phyloP scores from a whole-genome alignment of 257 asterid species.

The Catharanthus roseus region DNA sequence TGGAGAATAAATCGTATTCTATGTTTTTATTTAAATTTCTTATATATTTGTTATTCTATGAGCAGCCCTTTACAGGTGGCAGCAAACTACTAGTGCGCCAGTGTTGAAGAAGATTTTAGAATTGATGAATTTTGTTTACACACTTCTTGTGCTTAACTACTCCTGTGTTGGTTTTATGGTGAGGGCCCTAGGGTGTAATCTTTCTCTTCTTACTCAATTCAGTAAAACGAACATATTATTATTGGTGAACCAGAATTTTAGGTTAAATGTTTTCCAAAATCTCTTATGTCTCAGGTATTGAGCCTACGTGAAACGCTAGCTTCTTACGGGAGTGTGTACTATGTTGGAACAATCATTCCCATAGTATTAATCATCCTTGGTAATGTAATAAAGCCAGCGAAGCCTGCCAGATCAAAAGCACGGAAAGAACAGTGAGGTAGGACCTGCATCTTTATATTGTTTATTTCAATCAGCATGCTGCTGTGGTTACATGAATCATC shows the following conservation, averaged over 20 bases:
- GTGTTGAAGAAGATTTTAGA: constrained; percentile 41
- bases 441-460: constrained; percentile 16
- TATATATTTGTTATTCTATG: constrained; percentile 22
- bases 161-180: constrained; percentile 93
- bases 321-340: constrained; percentile 81
- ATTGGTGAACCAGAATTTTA: neutral
- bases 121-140: constrained; percentile 61
- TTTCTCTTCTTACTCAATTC: constrained; percentile 4
- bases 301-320: constrained; percentile 71
- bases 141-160: constrained; percentile 71
- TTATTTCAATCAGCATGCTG: neutral
- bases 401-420: constrained; percentile 58
- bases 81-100: constrained; percentile 54
- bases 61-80: constrained; percentile 72
- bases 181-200: constrained; percentile 12
- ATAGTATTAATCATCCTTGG: constrained; percentile 55
- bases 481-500: neutral
- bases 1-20: neutral
- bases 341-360: constrained; percentile 73
- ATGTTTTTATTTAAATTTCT: constrained; percentile 17
- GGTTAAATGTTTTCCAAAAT: neutral
- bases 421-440: constrained; percentile 58
- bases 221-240: neutral
- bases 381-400: constrained; percentile 70
- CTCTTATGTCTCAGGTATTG: constrained; percentile 47